phyloP scores from a whole-genome alignment of 1,139 yeast genomes.

The Oligophagozyma castellii region DNA sequence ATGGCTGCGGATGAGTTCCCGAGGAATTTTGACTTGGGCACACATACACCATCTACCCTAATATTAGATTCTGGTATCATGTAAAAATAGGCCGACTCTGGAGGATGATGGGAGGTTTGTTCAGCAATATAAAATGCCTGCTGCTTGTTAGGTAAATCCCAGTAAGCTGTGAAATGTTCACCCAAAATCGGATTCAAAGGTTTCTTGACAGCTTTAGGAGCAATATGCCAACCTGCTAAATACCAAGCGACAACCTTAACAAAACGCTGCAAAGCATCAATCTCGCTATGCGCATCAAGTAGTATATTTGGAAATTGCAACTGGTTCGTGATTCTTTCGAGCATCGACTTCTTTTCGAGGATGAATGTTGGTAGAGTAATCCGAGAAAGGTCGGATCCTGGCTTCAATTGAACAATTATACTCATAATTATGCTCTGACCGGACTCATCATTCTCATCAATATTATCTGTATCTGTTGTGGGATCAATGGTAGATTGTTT shows the following conservation, averaged over 20 bases:
- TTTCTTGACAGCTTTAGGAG: conserved; percentile 95
- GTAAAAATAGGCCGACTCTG: conserved; percentile 87
- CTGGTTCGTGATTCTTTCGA: conserved; percentile 86
- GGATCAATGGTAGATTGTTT: no score
- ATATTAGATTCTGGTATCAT: conserved; percentile 69
- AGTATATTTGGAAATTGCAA: conserved; percentile 71
- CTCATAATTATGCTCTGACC: conserved; percentile 78
- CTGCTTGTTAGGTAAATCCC: conserved; percentile 67
- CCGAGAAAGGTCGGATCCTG: conserved; percentile 80
- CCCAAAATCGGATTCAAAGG: conserved; percentile 93
- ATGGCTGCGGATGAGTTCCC: conserved; percentile 96
- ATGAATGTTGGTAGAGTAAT: conserved; percentile 93
- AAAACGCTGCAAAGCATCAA: conserved; percentile 55
- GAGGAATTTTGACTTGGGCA: conserved; percentile 76
- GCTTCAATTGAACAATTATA: conserved; percentile 79
- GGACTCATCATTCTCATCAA: conserved; percentile 84
- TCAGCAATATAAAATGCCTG: conserved; percentile 79
- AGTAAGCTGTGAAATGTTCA: conserved; percentile 77
- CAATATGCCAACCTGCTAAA: conserved; percentile 92
- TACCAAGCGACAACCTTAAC: conserved; percentile 73
- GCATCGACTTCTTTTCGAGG: conserved; percentile 87
- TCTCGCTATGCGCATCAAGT: conserved; percentile 47
- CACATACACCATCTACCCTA: conserved; percentile 76
- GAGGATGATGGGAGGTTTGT: conserved; percentile 98
- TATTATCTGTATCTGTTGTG: conserved; percentile 50